Percentiles rank a stretch among this genome's conserved stretches.
These are phyloP conservation scores for Medicago lupulina DNA, from an alignment of 306 rosid genomes.

Conservation along the genomic window DNA sequence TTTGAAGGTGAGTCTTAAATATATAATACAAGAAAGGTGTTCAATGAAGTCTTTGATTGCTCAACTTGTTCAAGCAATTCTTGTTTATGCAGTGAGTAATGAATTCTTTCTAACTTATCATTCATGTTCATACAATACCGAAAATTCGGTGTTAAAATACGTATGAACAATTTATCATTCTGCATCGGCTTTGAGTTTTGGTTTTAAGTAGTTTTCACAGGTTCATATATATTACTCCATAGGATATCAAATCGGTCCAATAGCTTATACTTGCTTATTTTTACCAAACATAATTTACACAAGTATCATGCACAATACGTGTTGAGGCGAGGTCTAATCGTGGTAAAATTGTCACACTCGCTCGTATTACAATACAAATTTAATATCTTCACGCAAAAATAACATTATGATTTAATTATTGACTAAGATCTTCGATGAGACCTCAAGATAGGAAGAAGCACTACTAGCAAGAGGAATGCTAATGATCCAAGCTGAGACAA, in stretches of 20 bases:
- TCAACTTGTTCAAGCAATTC: too few species aligned
- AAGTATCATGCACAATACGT: neutral
- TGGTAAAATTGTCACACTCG: neutral
- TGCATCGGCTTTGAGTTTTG: too few species aligned
- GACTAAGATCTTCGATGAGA: slow-evolving; percentile 23
- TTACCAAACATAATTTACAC: neutral
- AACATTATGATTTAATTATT: neutral
- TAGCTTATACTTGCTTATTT: neutral
- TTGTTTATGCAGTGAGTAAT: too few species aligned
- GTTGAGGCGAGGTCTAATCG: neutral
- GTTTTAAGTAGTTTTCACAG: too few species aligned
- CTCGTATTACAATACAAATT: neutral
- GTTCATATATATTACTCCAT: too few species aligned
- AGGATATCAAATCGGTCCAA: neutral
- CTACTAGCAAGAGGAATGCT: slow-evolving; percentile 52
- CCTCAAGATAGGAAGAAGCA: slow-evolving; percentile 46
- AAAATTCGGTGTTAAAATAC: too few species aligned
- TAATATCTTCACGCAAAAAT: neutral
- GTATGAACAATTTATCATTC: too few species aligned
- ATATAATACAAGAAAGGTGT: too few species aligned
- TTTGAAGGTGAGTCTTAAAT: too few species aligned
- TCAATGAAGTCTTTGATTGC: too few species aligned
- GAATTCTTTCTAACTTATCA: too few species aligned
- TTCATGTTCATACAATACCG: too few species aligned
- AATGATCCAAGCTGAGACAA: slow-evolving; percentile 59